These are phyloP conservation scores for Russula sp. DNA, from an alignment of 768 basidiomycete genomes.

Conservation along the genomic window DNA sequence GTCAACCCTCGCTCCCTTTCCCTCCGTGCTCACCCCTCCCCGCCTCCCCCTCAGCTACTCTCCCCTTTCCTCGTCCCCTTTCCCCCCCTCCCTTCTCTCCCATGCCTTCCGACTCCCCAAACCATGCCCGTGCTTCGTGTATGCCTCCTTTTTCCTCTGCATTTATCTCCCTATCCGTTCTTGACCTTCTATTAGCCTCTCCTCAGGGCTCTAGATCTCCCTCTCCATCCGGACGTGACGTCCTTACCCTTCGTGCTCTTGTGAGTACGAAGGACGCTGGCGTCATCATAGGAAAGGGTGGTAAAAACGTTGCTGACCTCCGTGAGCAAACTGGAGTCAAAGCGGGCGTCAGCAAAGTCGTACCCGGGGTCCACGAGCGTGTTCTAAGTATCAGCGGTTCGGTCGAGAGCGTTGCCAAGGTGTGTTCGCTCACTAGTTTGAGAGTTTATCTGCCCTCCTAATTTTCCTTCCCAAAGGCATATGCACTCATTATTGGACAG, in stretches of 20 bases:
- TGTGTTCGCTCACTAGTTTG: constrained; percentile 28
- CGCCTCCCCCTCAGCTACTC: constrained; percentile 8
- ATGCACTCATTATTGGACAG: constrained; percentile 88
- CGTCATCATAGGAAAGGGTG: constrained; percentile 93
- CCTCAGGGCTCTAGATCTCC: constrained; percentile 67
- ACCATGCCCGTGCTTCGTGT: constrained; percentile 48
- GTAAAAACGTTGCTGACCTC: constrained; percentile 96
- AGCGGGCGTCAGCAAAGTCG: constrained; percentile 98
- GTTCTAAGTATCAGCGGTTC: constrained; percentile 91
- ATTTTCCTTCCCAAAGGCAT: constrained; percentile 51
- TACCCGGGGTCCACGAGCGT: constrained; percentile 94
- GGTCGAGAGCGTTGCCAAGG: constrained; percentile 90
- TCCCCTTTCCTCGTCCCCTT: constrained; percentile 23
- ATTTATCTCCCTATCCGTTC: constrained; percentile 23
- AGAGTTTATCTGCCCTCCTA: constrained; percentile 9
- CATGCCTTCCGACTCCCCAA: constrained; percentile 63
- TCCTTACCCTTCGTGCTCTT: constrained; percentile 86
- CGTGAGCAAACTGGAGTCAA: constrained; percentile 94
- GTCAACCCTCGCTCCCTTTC: constrained; percentile 4
- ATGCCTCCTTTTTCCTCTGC: constrained; percentile 21
- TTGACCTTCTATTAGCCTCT: constrained; percentile 36
- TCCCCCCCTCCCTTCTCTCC: constrained; percentile 28
- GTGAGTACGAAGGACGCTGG: constrained; percentile 97
- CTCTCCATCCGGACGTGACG: constrained; percentile 63
- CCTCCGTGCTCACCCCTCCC: constrained; percentile 12